Evolutionary conservation across 768 basidiomycete species (phyloP), one percentile per base, ranked within the genome.

Genomic region (Nidularia pulvinata): DNA sequence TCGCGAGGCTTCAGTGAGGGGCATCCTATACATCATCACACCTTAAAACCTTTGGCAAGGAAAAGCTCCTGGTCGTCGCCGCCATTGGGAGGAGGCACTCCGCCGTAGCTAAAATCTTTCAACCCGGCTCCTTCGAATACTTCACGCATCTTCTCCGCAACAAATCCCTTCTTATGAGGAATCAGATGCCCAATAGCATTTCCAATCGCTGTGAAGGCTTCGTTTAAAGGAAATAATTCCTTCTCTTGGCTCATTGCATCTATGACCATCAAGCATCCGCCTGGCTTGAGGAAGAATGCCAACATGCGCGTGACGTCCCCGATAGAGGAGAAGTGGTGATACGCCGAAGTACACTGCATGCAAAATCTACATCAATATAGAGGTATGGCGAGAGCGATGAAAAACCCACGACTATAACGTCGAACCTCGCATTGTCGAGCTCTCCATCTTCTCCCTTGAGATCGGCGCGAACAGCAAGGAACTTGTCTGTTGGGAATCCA

Each of bases 281-380:
- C 78, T 0, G 84, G 84, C 54, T 83, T 88, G 57, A 92, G 71
- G 62, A 83, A 83, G 42, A 67, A 69, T 2, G 69, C 73, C n/a
- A 91, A 75, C 2, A 69, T 67, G 13, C 69, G 69, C 6, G 89
- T 90, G 32, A 78, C 78, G 3, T 71, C 70, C 5, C 74, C 70
- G 56, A 84, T 74, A 34, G 76, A 76, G 1, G 68, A 49, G 55
- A 91, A 75, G 61, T 91, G 89, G 55, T 91, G 89, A 59, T 86
- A 91, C 3, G 88, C 74, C 44, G 75, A 73, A 13, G 76, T 63
- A 59, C 87, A 88, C 86, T 88, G 50, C 2, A 32, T 46, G 25
- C 22, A 43, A 5, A 16, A 13, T 43, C 30, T 4, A 5, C 30
- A 30, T 5, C 43, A 3, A 22, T 9, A 13, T 39, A 14, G 19